phyloP scores from a whole-genome alignment of 1,139 yeast genomes.

The Nakaseomyces nivariensis region DNA sequence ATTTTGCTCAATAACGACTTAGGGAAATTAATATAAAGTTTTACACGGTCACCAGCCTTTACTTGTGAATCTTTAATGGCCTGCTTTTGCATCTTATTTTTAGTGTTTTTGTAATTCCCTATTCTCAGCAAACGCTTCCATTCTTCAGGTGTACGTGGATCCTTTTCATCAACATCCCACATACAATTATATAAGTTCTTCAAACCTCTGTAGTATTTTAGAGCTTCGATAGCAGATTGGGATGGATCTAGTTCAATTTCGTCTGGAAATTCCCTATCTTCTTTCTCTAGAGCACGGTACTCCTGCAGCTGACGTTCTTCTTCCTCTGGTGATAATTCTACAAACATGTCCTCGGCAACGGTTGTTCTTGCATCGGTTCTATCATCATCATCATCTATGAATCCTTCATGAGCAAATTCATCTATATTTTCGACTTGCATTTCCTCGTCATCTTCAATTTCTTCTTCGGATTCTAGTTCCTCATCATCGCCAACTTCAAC shows the following conservation, averaged over 20 bases:
- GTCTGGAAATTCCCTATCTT: constrained; percentile 91
- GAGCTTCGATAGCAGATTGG: constrained; percentile 64
- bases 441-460: constrained; percentile 22
- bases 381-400: constrained; percentile 16
- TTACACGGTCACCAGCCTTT: constrained; percentile 56
- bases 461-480: constrained; percentile 35
- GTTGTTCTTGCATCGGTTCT: constrained; percentile 33
- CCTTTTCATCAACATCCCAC: constrained; percentile 85
- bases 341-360: constrained; percentile 33
- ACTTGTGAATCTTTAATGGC: constrained; percentile 47
- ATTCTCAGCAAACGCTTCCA: constrained; percentile 73
- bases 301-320: constrained; percentile 67
- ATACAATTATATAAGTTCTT: constrained; percentile 68
- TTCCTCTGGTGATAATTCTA: constrained; percentile 72
- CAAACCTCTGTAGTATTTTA: constrained; percentile 75
- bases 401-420: constrained; percentile 25
- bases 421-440: constrained; percentile 31
- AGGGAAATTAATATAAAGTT: constrained; percentile 56
- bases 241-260: constrained; percentile 77
- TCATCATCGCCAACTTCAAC: constrained; percentile 37
- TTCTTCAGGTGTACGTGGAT: constrained; percentile 62
- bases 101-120: constrained; percentile 68
- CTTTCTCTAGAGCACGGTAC: constrained; percentile 62
- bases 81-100: constrained; percentile 58
- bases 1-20: constrained; percentile 37